These are phyloP conservation scores for Globisporangium uncinulatum DNA, from an alignment of 352 stramenopile genomes.

Conservation along the genomic window DNA sequence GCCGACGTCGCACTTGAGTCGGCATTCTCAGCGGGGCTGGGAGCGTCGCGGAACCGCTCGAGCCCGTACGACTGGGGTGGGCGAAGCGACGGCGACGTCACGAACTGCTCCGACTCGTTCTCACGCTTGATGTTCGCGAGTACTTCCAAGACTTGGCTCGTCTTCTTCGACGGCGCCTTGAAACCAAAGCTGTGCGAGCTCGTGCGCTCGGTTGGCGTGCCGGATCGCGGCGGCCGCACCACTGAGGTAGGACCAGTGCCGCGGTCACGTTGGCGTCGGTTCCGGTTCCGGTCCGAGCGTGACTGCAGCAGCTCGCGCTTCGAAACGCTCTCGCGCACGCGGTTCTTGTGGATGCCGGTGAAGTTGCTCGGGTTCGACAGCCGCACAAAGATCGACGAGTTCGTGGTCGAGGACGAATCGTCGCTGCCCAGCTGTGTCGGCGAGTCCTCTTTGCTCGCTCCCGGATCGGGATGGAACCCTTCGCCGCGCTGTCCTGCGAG, in stretches of 20 bases:
- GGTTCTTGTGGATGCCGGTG: slow-evolving; percentile 86
- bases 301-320: slow-evolving; percentile 80
- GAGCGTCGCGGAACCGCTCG: slow-evolving; percentile 8
- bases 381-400: slow-evolving; percentile 69
- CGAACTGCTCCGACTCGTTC: slow-evolving; percentile 58
- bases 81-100: slow-evolving; percentile 34
- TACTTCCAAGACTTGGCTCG: slow-evolving; percentile 71
- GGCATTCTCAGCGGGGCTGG: background rate
- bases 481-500: slow-evolving; percentile 21
- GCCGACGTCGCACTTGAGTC: slow-evolving; percentile 15
- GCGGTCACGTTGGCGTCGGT: slow-evolving; percentile 64
- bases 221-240: slow-evolving; percentile 36
- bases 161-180: slow-evolving; percentile 51
- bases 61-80: slow-evolving; percentile 39
- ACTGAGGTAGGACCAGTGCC: slow-evolving; percentile 18
- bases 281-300: slow-evolving; percentile 65
- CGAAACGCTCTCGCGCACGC: slow-evolving; percentile 65
- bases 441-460: slow-evolving; percentile 26
- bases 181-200: slow-evolving; percentile 31
- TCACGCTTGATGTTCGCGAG: slow-evolving; percentile 80
- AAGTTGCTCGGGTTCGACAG: slow-evolving; percentile 86
- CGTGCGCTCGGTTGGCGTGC: slow-evolving; percentile 51
- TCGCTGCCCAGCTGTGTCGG: slow-evolving; percentile 50
- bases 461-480: slow-evolving; percentile 10
- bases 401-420: slow-evolving; percentile 40